Base-by-base conservation (phyloP, 441 rosid species). In the Adansonia madagascariensis region DNA sequence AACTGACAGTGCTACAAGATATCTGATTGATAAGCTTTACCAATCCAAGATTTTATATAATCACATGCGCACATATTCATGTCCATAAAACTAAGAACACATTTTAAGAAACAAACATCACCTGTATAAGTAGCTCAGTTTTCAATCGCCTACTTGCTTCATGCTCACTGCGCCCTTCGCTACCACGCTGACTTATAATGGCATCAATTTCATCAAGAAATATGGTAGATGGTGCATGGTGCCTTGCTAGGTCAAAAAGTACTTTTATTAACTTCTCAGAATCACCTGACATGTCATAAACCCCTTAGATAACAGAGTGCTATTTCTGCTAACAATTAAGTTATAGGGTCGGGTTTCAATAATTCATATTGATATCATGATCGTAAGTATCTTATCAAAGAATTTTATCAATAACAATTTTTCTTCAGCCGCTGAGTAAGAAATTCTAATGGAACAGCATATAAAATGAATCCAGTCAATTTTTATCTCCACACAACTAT, bases 121-220 rank as follows among this genome's bases (percentile, higher is more conserved):
- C 99, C 97, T 95, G 99, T 77, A 95, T 89, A 65, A 95, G 98
- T 14, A 95, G 91, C 84, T 95, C 98, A 1, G 99, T 95, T 84
- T 95, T 94, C 89, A 95, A 85, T 77, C 98, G 97, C 87, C 99
- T 88, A 75, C 99, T 95, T 61, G 99, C 98, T 88, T 95, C 99
- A 83, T 95, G 99, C 85, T 95, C 98, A 84, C 97, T 94, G 24
- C 87, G 86, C 50, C 90, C 98, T 89, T 89, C 97, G 55, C 99
- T 98, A 2, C 74, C 99, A 71, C 98, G 93, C 64, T 94, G 98
- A 69, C 99, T 94, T 73, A 95, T 94, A 66, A 95, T 94, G 2
- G 99, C 99, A 76, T 94, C 98, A 35, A 95, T 94, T 84, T 95
- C 99, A 85, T 95, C 98, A 79, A 95, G 91, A 84, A 95, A 95